Percentiles rank a stretch among this genome's conserved stretches.
Evolutionary conservation across 164 flowering plant species (phyloP).

Genomic region (Kingdonia uniflora): DNA sequence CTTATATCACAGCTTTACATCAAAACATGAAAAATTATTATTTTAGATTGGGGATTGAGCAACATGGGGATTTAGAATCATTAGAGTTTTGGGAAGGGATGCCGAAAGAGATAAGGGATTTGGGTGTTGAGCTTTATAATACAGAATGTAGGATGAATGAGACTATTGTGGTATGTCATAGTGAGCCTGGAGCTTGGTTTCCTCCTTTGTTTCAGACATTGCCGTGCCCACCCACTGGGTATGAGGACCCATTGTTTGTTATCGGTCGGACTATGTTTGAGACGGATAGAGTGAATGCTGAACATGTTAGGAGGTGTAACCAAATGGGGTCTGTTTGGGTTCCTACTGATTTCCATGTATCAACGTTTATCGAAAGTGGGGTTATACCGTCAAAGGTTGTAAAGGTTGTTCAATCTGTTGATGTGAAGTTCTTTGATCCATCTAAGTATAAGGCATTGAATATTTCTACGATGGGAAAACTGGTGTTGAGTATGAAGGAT

Average conservation of each 20-base stretch:
- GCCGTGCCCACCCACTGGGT: conserved; percentile 64
- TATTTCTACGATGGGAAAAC: conserved; percentile 22
- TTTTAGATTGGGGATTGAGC: conserved; percentile 46
- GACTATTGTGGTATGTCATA: conserved; percentile 65
- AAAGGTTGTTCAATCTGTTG: conserved; percentile 64
- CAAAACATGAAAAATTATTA: conserved; percentile 15
- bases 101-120: conserved; percentile 23
- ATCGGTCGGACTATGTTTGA: conserved; percentile 86
- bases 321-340: conserved; percentile 67
- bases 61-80: conserved; percentile 54
- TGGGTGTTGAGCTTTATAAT: conserved; percentile 42
- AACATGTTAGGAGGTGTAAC: conserved; percentile 56
- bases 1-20: conserved; percentile 49
- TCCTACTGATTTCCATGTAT: conserved; percentile 70
- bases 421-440: conserved; percentile 60
- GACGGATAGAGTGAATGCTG: conserved; percentile 47
- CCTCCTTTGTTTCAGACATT: conserved; percentile 62
- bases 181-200: conserved; percentile 88
- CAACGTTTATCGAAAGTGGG: conserved; percentile 50
- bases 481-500: conserved; percentile 28
- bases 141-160: conserved; percentile 38
- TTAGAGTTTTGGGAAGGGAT: conserved; percentile 66
- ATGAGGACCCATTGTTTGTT: conserved; percentile 30
- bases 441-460: conserved; percentile 32
- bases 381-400: conserved; percentile 58